Percentiles rank a stretch among this genome's conserved stretches.
phyloP scores from a whole-genome alignment of 371 early-diverging fungal species.

The Zopfochytrium polystomum region DNA sequence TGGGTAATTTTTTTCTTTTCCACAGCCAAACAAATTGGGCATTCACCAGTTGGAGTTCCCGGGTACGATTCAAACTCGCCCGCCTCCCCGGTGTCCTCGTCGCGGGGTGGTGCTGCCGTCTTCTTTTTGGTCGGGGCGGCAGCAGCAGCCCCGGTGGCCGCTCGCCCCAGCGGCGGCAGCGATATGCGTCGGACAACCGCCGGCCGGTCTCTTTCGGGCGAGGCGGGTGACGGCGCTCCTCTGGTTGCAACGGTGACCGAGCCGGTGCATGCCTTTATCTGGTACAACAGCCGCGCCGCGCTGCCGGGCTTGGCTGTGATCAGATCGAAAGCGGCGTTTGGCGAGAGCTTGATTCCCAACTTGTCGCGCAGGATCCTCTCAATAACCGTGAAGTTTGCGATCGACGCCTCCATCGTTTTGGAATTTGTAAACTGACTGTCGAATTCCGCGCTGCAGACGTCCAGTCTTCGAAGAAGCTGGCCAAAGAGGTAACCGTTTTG shows the following conservation, averaged over 20 bases:
- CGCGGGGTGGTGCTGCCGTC: too few species aligned
- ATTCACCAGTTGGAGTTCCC: conserved; percentile 10
- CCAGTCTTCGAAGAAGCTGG: conserved; percentile 33
- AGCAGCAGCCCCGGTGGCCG: too few species aligned
- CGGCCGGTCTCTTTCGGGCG: background rate
- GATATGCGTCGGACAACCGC: background rate
- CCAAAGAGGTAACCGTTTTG: conserved; percentile 40
- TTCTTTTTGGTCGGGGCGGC: too few species aligned
- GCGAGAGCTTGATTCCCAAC: conserved; percentile 40
- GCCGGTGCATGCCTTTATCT: conserved; percentile 36
- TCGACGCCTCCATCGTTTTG: conserved; percentile 27
- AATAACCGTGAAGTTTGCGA: conserved; percentile 39
- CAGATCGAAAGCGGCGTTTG: conserved; percentile 41
- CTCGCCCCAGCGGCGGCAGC: conserved; percentile 13
- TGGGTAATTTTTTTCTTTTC: too few species aligned
- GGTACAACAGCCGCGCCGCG: conserved; percentile 45
- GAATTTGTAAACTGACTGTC: background rate
- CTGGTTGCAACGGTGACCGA: background rate
- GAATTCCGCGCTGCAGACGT: conserved; percentile 6
- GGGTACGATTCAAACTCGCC: conserved; percentile 10
- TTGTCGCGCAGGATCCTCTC: conserved; percentile 40
- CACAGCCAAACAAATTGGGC: too few species aligned
- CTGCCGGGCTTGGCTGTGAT: conserved; percentile 43
- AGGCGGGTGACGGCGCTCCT: background rate
- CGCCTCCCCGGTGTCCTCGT: background rate